Evolutionary conservation across 352 stramenopile species (phyloP), one percentile per base, ranked within the genome.

Genomic region (Saprolegnia diclina): DNA sequence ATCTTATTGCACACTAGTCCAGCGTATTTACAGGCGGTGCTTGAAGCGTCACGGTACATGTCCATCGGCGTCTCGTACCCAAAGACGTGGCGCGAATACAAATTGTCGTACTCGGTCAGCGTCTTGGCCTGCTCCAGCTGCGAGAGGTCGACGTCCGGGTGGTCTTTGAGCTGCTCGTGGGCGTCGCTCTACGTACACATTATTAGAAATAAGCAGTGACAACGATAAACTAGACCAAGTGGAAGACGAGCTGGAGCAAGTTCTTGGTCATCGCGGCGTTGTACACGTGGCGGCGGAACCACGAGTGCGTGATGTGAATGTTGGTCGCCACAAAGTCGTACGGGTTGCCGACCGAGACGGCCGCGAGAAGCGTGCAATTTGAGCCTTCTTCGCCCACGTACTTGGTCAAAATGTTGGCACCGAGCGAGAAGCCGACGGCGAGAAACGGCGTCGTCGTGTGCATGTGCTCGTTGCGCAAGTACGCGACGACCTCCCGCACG

Each of bases 321-420:
- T 75, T 77, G 65, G 76, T 87, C 9, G 73, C 77, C 16, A 75
- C 64, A 50, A 88, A 75, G 59, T 91, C 77, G 64, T 87, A 91
- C 18, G 83, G 83, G 54, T 91, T 91, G 19, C 81, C 81, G 19
- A 89, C 78, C 11, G 81, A 88, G 32, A 91, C 77, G 40, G 71
- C 81, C 5, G 77, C 81, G 0, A 74, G 78, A 7, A 89, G 61
- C 52, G 64, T 56, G 35, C 67, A 62, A 1, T 76, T 57, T 7
- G 78, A 62, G 5, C 79, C 69, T 44, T 88, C 74, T 64, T 91
- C 81, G 1, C 81, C 83, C 0, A 91, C 56, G 67, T 87, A 91
- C 71, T 92, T 92, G 48, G 88, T 79, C 40, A 92, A 69, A 10
- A 91, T 76, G 56, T 91, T 89, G 7, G 81, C 81, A 16, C 81